These are phyloP conservation scores for Penicillium sp. DNA, from an alignment of 2,329 filamentous ascomycete genomes.

Conservation along the genomic window DNA sequence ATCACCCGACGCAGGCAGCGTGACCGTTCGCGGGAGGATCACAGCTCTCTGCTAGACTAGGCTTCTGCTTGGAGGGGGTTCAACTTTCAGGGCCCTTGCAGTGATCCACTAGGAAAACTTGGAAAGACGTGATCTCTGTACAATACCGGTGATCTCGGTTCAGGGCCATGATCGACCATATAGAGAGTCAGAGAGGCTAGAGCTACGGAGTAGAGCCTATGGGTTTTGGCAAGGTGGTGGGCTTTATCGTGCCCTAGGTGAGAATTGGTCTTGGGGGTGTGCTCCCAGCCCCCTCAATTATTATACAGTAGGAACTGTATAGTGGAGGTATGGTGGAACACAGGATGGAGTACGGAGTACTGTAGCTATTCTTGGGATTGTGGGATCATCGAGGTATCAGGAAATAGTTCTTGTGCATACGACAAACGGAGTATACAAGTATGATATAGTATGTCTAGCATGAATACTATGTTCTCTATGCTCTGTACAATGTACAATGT, in stretches of 20 bases:
- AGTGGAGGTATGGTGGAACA: background rate
- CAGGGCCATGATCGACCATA: conserved; percentile 18
- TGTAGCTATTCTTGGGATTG: background rate
- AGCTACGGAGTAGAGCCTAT: background rate
- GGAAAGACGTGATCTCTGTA: background rate
- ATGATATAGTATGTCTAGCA: background rate
- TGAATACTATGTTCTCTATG: background rate
- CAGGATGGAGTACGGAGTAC: background rate
- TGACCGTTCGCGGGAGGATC: conserved; percentile 15
- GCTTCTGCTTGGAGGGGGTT: background rate
- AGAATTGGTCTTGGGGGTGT: background rate
- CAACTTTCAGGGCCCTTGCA: conserved; percentile 22
- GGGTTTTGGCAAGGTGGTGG: background rate
- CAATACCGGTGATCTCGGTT: background rate
- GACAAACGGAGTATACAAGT: background rate
- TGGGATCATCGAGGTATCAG: background rate
- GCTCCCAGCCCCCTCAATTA: conserved; percentile 5
- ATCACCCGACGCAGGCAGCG: conserved; percentile 7
- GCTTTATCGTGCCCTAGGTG: background rate
- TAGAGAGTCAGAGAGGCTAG: background rate
- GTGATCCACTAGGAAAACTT: conserved; percentile 1
- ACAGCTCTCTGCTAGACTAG: background rate
- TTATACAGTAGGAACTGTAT: background rate
- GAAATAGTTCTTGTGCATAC: background rate
- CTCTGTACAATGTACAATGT: background rate